These are phyloP conservation scores for Picochlorum sp. DNA, from an alignment of 139 green algal genomes.

Conservation along the genomic window DNA sequence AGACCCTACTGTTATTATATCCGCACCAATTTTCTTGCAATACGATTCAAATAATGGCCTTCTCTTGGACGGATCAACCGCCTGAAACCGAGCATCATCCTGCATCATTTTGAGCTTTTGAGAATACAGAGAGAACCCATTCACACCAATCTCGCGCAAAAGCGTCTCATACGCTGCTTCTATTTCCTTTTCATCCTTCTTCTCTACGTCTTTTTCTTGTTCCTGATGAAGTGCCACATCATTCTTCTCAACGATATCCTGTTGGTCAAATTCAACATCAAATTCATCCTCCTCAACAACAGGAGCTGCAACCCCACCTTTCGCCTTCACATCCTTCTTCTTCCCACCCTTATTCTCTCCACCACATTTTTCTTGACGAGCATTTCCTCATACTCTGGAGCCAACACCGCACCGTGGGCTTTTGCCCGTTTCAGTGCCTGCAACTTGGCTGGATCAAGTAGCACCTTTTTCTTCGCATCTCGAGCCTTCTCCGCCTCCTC, in stretches of 20 bases:
- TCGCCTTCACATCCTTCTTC: not conserved
- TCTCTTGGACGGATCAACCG: constrained; percentile 44
- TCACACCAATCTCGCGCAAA: constrained; percentile 51
- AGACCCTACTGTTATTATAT: not conserved
- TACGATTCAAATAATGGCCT: constrained; percentile 70
- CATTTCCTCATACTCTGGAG: constrained; percentile 18
- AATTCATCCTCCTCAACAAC: constrained; percentile 7
- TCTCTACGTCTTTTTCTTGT: not conserved
- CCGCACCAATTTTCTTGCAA: constrained; percentile 41
- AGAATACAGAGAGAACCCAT: constrained; percentile 55
- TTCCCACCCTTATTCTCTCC: not conserved
- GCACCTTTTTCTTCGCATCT: not conserved
- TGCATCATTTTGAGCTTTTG: constrained; percentile 61
- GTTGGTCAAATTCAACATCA: constrained; percentile 35
- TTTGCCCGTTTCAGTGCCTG: constrained; percentile 29
- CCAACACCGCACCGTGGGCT: constrained; percentile 25
- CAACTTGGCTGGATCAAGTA: constrained; percentile 24
- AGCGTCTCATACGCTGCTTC: constrained; percentile 50
- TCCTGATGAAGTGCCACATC: too few species aligned
- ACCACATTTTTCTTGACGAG: not conserved
- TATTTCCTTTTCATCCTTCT: not conserved
- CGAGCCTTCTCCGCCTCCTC: constrained; percentile 1
- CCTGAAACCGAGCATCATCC: constrained; percentile 46
- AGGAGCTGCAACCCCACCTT: not conserved
- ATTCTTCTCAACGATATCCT: constrained; percentile 9